phyloP scores from a whole-genome alignment of 2,329 filamentous ascomycete genomes.

The Rhynchosporium secalis region DNA sequence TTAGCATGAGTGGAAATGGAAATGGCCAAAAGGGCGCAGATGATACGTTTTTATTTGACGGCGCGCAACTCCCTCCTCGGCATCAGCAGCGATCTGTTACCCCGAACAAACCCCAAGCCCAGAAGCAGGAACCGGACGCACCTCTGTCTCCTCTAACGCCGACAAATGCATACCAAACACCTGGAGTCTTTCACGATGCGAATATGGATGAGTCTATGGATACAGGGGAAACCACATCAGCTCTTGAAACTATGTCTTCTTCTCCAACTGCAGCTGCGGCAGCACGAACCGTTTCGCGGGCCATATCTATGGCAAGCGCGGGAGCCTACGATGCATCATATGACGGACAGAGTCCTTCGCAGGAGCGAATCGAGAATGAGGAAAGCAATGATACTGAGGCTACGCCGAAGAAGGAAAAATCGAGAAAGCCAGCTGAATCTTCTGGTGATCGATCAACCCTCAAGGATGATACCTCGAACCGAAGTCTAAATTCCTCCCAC shows the following conservation, averaged over 20 bases:
- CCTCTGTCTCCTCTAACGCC: slow-evolving; percentile 33
- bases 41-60: slow-evolving; percentile 62
- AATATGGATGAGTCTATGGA: slow-evolving; percentile 30
- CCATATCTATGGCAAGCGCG: slow-evolving; percentile 48
- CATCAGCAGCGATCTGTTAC: slow-evolving; percentile 9
- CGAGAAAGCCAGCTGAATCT: slow-evolving; percentile 24
- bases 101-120: neutral
- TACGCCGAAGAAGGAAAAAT: slow-evolving; percentile 31
- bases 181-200: slow-evolving; percentile 20
- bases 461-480: slow-evolving; percentile 41
- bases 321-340: slow-evolving; percentile 22
- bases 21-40: slow-evolving; percentile 45
- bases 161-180: slow-evolving; percentile 35
- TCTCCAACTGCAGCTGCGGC: slow-evolving; percentile 58
- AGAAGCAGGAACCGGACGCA: slow-evolving; percentile 4
- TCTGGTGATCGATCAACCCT: slow-evolving; percentile 33
- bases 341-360: slow-evolving; percentile 18
- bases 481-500: slow-evolving; percentile 36
- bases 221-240: slow-evolving; percentile 48
- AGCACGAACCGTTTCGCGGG: slow-evolving; percentile 54
- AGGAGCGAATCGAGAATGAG: slow-evolving; percentile 27
- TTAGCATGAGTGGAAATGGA: slow-evolving; percentile 45
- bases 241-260: slow-evolving; percentile 55
- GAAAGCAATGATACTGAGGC: slow-evolving; percentile 31
- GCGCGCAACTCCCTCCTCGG: slow-evolving; percentile 17